Evolutionary conservation across 345 rosid species (phyloP).

Genomic region (Murraya koenigii): DNA sequence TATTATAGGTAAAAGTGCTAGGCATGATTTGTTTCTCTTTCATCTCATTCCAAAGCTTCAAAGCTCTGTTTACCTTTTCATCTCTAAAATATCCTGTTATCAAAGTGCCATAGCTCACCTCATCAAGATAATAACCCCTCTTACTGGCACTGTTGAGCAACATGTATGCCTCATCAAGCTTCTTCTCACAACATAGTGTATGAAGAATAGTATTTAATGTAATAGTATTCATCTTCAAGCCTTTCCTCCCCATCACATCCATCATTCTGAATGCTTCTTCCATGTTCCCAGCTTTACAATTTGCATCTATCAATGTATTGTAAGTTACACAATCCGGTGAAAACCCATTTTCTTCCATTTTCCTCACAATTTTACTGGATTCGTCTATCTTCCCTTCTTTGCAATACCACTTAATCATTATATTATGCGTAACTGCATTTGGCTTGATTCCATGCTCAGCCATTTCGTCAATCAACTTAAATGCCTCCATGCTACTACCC

Average conservation of each 20-base stretch:
- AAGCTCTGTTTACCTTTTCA: conserved; percentile 43
- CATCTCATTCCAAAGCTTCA: conserved; percentile 83
- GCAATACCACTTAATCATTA: conserved; percentile 65
- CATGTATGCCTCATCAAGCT: conserved; percentile 52
- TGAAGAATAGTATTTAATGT: conserved; percentile 72
- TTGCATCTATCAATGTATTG: conserved; percentile 61
- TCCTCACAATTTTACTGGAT: conserved; percentile 38
- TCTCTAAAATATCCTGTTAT: conserved; percentile 63
- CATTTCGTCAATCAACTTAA: conserved; percentile 64
- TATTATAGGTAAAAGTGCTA: conserved; percentile 58
- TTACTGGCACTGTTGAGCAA: conserved; percentile 52
- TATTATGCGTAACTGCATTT: conserved; percentile 62
- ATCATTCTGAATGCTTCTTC: conserved; percentile 61
- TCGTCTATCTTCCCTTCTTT: conserved; percentile 72
- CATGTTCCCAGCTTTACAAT: conserved; percentile 62
- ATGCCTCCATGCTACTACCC: conserved; percentile 44
- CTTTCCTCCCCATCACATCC: conserved; percentile 70
- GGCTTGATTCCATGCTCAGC: conserved; percentile 49
- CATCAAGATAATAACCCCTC: conserved; percentile 73
- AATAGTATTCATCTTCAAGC: conserved; percentile 63
- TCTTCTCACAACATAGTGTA: conserved; percentile 56
- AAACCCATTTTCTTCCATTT: conserved; percentile 62
- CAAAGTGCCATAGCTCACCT: conserved; percentile 75
- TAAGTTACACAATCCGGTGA: conserved; percentile 62
- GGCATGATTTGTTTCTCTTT: conserved; percentile 65